These are phyloP conservation scores for Fusarium penzigii DNA, from an alignment of 2,329 filamentous ascomycete species.

Conservation along the genomic window DNA sequence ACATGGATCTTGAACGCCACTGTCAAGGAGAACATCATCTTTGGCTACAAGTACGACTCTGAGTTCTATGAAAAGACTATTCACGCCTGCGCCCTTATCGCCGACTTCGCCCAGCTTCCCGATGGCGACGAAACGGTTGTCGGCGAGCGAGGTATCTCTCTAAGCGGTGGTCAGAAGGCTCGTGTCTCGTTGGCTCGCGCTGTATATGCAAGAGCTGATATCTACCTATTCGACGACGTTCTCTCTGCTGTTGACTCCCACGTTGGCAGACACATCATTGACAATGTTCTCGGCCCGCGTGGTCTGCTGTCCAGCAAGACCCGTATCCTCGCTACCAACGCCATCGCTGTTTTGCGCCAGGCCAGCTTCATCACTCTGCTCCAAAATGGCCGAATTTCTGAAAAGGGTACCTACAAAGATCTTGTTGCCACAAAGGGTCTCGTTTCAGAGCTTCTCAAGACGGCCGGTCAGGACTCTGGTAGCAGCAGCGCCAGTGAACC, in stretches of 20 bases:
- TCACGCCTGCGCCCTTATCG: constrained; percentile 83
- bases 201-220: constrained; percentile 94
- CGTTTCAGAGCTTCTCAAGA: constrained; percentile 80
- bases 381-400: constrained; percentile 78
- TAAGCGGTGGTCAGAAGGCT: constrained; percentile 95
- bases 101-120: constrained; percentile 89
- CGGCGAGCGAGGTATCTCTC: constrained; percentile 91
- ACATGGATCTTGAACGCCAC: constrained; percentile 98
- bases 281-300: constrained; percentile 84
- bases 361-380: constrained; percentile 87
- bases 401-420: constrained; percentile 88
- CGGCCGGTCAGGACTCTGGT: constrained; percentile 63
- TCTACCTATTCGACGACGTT: constrained; percentile 92
- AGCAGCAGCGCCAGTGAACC: constrained; percentile 35
- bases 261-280: constrained; percentile 90
- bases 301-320: constrained; percentile 86
- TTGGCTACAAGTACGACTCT: constrained; percentile 91
- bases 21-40: constrained; percentile 95
- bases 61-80: constrained; percentile 93
- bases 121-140: constrained; percentile 97
- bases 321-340: constrained; percentile 90
- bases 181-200: constrained; percentile 88
- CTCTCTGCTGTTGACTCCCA: constrained; percentile 98
- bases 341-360: constrained; percentile 86
- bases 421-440: constrained; percentile 92